Evolutionary conservation across 176 grass and related monocot genomes (phyloP).

Genomic region (Areca catechu): DNA sequence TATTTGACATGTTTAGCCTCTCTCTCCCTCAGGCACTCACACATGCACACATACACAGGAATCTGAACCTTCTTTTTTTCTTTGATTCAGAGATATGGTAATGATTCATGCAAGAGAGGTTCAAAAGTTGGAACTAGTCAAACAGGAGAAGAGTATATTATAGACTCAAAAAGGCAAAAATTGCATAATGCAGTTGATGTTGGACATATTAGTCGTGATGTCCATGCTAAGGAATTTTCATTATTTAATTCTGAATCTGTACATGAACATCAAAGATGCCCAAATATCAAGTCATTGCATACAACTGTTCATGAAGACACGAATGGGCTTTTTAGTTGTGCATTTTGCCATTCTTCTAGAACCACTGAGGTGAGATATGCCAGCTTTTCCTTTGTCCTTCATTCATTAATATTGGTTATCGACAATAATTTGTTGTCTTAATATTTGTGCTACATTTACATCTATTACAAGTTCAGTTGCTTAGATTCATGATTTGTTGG

Average conservation of each 20-base stretch:
- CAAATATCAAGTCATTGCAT: slow-evolving; percentile 6
- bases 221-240: slow-evolving; percentile 20
- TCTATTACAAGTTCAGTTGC: too few relatives aligned
- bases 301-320: slow-evolving; percentile 25
- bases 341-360: slow-evolving; percentile 64
- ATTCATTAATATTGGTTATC: too few relatives aligned
- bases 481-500: too few relatives aligned
- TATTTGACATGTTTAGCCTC: too few relatives aligned
- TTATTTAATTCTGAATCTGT: neutral
- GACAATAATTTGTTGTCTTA: too few relatives aligned
- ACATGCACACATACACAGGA: too few relatives aligned
- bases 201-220: too few relatives aligned
- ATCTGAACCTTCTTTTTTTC: too few relatives aligned
- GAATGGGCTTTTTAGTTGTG: slow-evolving; percentile 30
- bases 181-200: slow-evolving; percentile 7
- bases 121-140: neutral
- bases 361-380: slow-evolving; percentile 36
- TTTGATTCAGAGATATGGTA: too few relatives aligned
- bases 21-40: too few relatives aligned
- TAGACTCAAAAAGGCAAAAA: slow-evolving; percentile 66
- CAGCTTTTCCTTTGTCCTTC: too few relatives aligned
- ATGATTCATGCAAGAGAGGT: slow-evolving; percentile 25
- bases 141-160: slow-evolving; percentile 20
- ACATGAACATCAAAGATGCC: neutral
- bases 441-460: too few relatives aligned